A percentile compares a stretch with the other conserved stretches of the same genome.
Evolutionary conservation across 2,329 filamentous ascomycete species (phyloP).

Genomic region (Microascus cirrosus): DNA sequence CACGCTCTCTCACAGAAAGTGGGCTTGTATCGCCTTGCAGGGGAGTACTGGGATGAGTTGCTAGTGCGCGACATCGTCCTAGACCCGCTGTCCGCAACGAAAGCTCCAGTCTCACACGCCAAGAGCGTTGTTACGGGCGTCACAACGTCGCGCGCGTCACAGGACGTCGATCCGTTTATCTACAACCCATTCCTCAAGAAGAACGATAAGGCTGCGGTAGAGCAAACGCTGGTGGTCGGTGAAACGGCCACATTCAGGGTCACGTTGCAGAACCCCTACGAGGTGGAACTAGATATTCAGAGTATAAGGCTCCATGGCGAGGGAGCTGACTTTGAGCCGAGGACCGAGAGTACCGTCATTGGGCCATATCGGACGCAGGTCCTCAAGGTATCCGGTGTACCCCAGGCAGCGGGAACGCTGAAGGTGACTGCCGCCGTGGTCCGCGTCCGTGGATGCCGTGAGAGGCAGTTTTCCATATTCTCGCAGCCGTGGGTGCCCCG

Average conservation of each 20-base stretch:
- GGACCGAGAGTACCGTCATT: slow-evolving; percentile 54
- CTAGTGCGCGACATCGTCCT: slow-evolving; percentile 68
- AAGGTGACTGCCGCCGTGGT: slow-evolving; percentile 69
- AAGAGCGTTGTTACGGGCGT: slow-evolving; percentile 41
- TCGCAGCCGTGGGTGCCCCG: slow-evolving; percentile 62
- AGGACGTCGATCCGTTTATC: slow-evolving; percentile 74
- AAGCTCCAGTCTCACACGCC: slow-evolving; percentile 55
- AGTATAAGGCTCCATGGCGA: slow-evolving; percentile 64
- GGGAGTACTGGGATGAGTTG: slow-evolving; percentile 97
- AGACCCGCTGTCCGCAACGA: slow-evolving; percentile 47
- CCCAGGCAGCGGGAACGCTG: slow-evolving; percentile 55
- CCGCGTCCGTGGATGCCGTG: slow-evolving; percentile 70
- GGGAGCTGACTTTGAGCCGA: slow-evolving; percentile 60
- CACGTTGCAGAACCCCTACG: slow-evolving; percentile 86
- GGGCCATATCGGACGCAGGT: slow-evolving; percentile 77
- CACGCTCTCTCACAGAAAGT: slow-evolving; percentile 65
- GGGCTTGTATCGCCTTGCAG: slow-evolving; percentile 57
- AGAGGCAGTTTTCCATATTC: slow-evolving; percentile 78
- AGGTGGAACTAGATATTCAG: slow-evolving; percentile 85
- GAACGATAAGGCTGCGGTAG: slow-evolving; percentile 44
- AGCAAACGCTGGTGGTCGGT: slow-evolving; percentile 64
- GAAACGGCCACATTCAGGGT: slow-evolving; percentile 71
- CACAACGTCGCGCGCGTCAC: slow-evolving; percentile 37
- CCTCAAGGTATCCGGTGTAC: slow-evolving; percentile 58
- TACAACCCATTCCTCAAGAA: slow-evolving; percentile 85